Base-by-base conservation (phyloP, 176 grass and related monocot species). In the Cymbopogon citratus region DNA sequence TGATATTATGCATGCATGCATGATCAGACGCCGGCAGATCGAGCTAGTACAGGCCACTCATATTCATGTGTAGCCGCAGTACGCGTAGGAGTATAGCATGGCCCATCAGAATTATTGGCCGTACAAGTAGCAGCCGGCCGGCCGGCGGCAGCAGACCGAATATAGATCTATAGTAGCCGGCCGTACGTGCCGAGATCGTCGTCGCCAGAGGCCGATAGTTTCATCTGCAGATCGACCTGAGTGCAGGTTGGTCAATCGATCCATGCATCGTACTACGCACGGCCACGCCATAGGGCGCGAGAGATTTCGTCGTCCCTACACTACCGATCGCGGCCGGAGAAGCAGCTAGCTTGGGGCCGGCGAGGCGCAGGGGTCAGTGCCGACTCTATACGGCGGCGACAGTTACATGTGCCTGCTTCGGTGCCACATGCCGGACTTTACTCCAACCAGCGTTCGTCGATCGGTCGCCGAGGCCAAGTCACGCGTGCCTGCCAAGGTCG, bases 401-500 rank as follows among this genome's bases (percentile, higher is more conserved):
- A 54, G 48, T n/a, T 75, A 73, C 28, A n/a, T 54, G 28, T 74
- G 56, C 35, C 36, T 36, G 77, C 77, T 34, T 18, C 12, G 6
- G 44, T 33, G 43, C 63, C 40, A 15, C 59, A 78, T 57, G 27
- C 29, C 21, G 1, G 16, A 21, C 43, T 41, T 21, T 3, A 6
- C 48, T 65, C 40, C 26, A 15, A 66, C 26, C 60, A 33, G 77
- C 41, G 43, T 23, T n/a, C 5, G 24, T 15, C 14, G 56, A 26
- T 51, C 73, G 56, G 44, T 51, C 73, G 14, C 51, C 23, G 60
- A 39, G 33, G 35, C 31, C 65, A 39, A 27, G 46, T 75, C 78
- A 18, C 24, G 74, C 78, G 31, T 69, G 19, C 78, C 12, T 56
- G 78, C 21, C 45, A 80, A 69, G 46, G 78, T 80, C 78, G 64